Conservation (phyloP, 1,284 basidiomycete species). For the Xerocomus nothofagi region DNA sequence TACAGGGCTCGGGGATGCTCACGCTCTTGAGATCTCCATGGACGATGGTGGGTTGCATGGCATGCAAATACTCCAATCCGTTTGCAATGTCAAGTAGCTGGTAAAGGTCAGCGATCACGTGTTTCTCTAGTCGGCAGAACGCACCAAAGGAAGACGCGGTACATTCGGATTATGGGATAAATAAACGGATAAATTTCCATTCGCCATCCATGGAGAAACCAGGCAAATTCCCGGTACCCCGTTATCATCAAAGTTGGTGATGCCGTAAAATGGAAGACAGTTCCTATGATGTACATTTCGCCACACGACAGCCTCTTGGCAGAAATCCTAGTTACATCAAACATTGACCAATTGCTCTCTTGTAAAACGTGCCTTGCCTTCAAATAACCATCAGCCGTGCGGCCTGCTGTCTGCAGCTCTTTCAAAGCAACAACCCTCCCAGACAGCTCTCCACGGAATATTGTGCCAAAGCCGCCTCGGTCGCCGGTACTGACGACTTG, state of each 20-base stretch:
- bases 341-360: constrained; percentile 3
- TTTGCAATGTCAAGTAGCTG: constrained; percentile 42
- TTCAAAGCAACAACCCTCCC: constrained; percentile 31
- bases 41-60: constrained; percentile 40
- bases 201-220: constrained; percentile 36
- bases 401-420: constrained; percentile 15
- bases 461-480: constrained; percentile 27
- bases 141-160: constrained; percentile 38
- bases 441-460: constrained; percentile 24
- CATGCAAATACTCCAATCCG: constrained; percentile 45
- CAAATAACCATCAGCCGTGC: constrained; percentile 13
- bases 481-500: constrained; percentile 11
- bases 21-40: constrained; percentile 48
- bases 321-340: constrained; percentile 22
- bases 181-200: constrained; percentile 41
- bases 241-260: constrained; percentile 11
- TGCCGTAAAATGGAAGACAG: constrained; percentile 34
- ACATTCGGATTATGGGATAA: constrained; percentile 32
- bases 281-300: constrained; percentile 28
- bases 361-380: constrained; percentile 18
- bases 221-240: constrained; percentile 21
- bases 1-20: constrained; percentile 7
- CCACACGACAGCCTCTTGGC: constrained; percentile 32
- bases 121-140: constrained; percentile 1
- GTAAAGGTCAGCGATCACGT: not conserved